Conservation (phyloP, 345 rosid species). For the Lumnitzera littorea region DNA sequence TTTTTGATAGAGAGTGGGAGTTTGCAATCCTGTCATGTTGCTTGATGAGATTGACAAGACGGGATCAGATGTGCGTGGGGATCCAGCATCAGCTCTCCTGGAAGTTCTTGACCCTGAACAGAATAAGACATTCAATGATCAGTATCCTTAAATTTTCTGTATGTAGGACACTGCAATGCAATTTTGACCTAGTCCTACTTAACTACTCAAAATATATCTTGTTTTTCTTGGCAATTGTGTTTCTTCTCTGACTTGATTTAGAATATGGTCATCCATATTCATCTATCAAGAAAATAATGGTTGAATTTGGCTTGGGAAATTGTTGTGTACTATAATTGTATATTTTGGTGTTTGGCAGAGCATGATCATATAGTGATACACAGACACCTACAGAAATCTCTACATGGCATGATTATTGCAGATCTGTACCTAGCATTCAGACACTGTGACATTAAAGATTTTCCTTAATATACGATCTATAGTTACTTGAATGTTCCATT, state of each 20-base stretch:
- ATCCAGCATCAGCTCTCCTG: constrained; percentile 96
- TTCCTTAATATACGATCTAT: constrained; percentile 44
- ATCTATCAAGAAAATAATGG: neutral
- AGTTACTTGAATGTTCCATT: constrained; percentile 97
- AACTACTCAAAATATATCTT: too few relatives aligned
- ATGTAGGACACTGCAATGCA: too few relatives aligned
- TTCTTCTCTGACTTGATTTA: too few relatives aligned
- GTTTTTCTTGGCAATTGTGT: too few relatives aligned
- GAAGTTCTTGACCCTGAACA: constrained; percentile 99
- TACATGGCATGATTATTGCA: neutral
- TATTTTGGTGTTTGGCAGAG: too few relatives aligned
- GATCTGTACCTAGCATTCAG: neutral
- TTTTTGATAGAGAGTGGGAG: constrained; percentile 67
- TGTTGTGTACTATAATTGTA: too few relatives aligned
- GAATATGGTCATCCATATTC: constrained; percentile 1
- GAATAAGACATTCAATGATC: constrained; percentile 85
- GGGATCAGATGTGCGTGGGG: constrained; percentile 95
- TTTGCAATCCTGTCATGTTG: constrained; percentile 95
- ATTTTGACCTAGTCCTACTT: too few relatives aligned
- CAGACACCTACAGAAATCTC: neutral
- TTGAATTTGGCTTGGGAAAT: neutral
- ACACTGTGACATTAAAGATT: neutral
- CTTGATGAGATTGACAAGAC: constrained; percentile 99
- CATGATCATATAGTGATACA: too few relatives aligned
- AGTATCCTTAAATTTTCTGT: constrained; percentile 56